Percentiles rank a stretch among this genome's conserved stretches.
phyloP scores from a whole-genome alignment of 768 basidiomycete species.

The Amyloporia xantha region DNA sequence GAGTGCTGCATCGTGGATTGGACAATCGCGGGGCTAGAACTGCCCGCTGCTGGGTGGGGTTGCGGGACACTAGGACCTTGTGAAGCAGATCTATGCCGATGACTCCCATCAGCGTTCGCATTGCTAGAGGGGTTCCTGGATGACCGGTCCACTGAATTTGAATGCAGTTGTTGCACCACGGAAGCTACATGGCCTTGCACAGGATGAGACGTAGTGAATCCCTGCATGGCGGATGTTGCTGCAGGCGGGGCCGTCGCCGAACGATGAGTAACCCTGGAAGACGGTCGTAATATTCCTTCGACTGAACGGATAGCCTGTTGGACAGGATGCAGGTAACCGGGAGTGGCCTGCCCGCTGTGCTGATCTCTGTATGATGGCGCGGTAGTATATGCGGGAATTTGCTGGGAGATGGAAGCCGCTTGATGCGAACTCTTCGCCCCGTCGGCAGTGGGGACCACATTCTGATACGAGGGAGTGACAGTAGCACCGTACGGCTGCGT shows the following conservation, averaged over 20 bases:
- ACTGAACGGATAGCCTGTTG: constrained; percentile 7
- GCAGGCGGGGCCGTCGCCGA: background rate
- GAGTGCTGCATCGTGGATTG: background rate
- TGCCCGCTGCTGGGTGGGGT: background rate
- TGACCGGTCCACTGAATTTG: too few species aligned
- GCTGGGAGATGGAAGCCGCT: too few species aligned
- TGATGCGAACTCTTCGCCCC: too few species aligned
- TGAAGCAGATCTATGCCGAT: background rate
- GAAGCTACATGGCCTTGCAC: background rate
- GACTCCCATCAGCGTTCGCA: background rate
- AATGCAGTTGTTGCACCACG: background rate
- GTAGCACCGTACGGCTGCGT: background rate
- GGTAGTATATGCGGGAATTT: background rate
- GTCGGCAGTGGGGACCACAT: background rate
- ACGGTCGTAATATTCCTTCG: constrained; percentile 3
- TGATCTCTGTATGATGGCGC: background rate
- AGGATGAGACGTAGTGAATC: background rate
- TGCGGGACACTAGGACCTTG: background rate
- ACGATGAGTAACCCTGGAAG: constrained; percentile 1
- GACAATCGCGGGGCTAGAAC: background rate
- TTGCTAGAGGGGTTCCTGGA: too few species aligned
- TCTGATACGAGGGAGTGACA: background rate
- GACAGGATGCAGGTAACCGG: constrained; percentile 1
- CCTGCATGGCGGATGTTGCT: background rate
- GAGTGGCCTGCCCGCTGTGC: background rate